phyloP scores from a whole-genome alignment of 495 filamentous ascomycete genomes.

The Daldinia childiae region DNA sequence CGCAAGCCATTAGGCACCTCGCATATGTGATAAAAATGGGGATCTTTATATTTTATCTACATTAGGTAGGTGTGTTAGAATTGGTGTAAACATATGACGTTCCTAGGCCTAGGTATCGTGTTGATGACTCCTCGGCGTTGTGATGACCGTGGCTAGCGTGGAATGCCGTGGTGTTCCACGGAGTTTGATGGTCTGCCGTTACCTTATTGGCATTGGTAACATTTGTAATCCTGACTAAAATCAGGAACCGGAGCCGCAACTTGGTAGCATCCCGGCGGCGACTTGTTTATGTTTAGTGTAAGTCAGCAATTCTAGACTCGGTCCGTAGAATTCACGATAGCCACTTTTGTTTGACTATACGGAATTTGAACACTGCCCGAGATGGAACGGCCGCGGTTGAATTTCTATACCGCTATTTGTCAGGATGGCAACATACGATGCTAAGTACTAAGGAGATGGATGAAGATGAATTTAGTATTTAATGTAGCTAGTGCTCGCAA shows the following conservation, averaged over 20 bases:
- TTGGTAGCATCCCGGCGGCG: not conserved
- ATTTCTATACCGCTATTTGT: not conserved
- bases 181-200: not conserved
- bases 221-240: not conserved
- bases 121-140: not conserved
- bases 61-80: not conserved
- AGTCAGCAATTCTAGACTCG: not conserved
- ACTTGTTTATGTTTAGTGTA: not conserved
- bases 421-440: not conserved
- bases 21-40: not conserved
- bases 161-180: constrained; percentile 5
- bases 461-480: not conserved
- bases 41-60: not conserved
- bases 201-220: not conserved
- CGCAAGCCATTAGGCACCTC: not conserved
- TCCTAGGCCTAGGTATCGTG: not conserved
- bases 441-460: not conserved
- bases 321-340: not conserved
- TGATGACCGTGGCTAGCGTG: constrained; percentile 16
- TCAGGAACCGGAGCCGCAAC: not conserved
- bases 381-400: not conserved
- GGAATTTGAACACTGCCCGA: not conserved
- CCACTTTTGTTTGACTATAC: no score
- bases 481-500: constrained; percentile 1
- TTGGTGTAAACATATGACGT: not conserved